phyloP scores from a whole-genome alignment of 176 grass and related monocot species.

The barley (Hordeum vulgare) region MorexV3_pseudomolecules_assembly NC_058523.1:162598843-162599342 shows the following conservation, averaged over 20 bases:
- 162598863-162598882: not conserved
- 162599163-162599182: not conserved
- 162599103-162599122: not conserved
- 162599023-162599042: not conserved
- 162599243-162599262: not conserved
- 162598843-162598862: not conserved
- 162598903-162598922: not conserved
- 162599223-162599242: constrained; percentile 8
- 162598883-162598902: too few species aligned
- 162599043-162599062: not conserved
- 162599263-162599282: not conserved
- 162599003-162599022: not conserved
- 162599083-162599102: not conserved
- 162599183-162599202: constrained; percentile 11
- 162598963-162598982: not conserved
- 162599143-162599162: not conserved
- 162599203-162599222: not conserved
- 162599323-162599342: not conserved
- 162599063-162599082: not conserved
- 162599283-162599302: not conserved
- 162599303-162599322: not conserved
- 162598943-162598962: not conserved
- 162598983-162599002: not conserved
- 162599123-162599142: not conserved
- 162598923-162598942: not conserved